Evolutionary conservation across 2,329 filamentous ascomycete genomes (phyloP).

Genomic region (Botrytis byssoidea): DNA sequence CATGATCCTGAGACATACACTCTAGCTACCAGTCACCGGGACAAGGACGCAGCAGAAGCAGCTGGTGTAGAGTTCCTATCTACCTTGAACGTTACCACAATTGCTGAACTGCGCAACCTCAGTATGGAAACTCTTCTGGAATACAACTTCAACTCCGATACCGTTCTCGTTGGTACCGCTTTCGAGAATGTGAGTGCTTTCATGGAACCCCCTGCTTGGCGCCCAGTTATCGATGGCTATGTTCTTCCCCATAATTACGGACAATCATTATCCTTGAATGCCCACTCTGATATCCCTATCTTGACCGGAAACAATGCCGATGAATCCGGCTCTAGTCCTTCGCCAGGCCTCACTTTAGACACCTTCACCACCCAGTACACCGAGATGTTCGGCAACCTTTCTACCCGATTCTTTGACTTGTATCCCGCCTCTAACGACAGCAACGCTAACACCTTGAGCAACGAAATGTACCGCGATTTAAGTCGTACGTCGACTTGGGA

Average conservation of each 20-base stretch:
- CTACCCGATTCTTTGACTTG: neutral
- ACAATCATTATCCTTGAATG: neutral
- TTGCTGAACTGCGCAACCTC: neutral
- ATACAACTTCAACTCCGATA: neutral
- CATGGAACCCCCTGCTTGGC: neutral
- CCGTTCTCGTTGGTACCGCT: neutral
- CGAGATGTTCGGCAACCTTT: neutral
- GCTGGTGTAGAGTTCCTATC: neutral
- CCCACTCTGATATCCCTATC: neutral
- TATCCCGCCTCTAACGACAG: neutral
- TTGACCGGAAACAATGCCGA: neutral
- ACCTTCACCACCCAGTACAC: neutral
- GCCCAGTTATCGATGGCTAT: neutral
- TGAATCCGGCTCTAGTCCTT: neutral
- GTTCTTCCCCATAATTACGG: neutral
- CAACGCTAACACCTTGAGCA: neutral
- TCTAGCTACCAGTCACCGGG: neutral
- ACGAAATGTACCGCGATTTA: too few species aligned
- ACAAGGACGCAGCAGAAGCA: neutral
- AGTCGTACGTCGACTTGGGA: too few species aligned
- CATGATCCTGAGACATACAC: constrained; percentile 36
- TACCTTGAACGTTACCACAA: neutral
- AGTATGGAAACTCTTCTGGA: neutral
- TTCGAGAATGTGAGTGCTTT: neutral
- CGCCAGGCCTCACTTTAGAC: neutral